phyloP scores from a whole-genome alignment of 1,139 yeast species.

The Candida glucosophila region DNA sequence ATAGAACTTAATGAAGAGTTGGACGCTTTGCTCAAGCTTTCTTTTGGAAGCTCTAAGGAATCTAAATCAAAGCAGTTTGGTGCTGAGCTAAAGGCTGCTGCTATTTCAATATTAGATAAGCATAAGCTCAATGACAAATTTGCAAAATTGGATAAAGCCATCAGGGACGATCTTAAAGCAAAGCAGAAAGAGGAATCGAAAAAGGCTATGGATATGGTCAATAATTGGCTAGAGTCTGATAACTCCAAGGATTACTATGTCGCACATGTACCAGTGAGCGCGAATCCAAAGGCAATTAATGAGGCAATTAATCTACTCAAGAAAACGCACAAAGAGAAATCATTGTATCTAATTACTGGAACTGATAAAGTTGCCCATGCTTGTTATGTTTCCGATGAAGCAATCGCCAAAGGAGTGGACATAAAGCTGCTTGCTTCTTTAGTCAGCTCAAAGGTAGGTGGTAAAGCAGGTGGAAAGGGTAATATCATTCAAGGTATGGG shows the following conservation, averaged over 20 bases:
- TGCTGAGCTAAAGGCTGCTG: slow-evolving; percentile 71
- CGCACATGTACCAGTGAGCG: slow-evolving; percentile 57
- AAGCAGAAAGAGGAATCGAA: slow-evolving; percentile 84
- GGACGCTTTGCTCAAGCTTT: slow-evolving; percentile 45
- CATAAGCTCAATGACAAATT: slow-evolving; percentile 67
- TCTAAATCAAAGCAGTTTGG: slow-evolving; percentile 74
- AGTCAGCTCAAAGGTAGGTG: slow-evolving; percentile 76
- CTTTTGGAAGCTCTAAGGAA: slow-evolving; percentile 69
- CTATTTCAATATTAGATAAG: slow-evolving; percentile 80
- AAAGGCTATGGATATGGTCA: slow-evolving; percentile 73
- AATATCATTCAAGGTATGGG: slow-evolving; percentile 97
- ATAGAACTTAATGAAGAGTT: slow-evolving; percentile 57
- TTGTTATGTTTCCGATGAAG: slow-evolving; percentile 72
- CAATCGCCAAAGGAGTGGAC: slow-evolving; percentile 61
- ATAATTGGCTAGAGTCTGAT: slow-evolving; percentile 50
- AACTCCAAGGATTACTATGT: slow-evolving; percentile 51
- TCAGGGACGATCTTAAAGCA: slow-evolving; percentile 79
- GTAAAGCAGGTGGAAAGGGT: slow-evolving; percentile 98
- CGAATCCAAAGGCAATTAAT: slow-evolving; percentile 89
- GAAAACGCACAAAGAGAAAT: slow-evolving; percentile 65
- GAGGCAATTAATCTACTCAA: slow-evolving; percentile 86
- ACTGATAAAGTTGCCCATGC: slow-evolving; percentile 90
- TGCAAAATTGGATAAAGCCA: slow-evolving; percentile 70
- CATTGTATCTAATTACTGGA: slow-evolving; percentile 79
- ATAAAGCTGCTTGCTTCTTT: slow-evolving; percentile 69